A percentile compares a stretch with the other conserved stretches of the same genome.
phyloP scores from a whole-genome alignment of 345 rosid genomes.

The Arabidopsis suecica region DNA sequence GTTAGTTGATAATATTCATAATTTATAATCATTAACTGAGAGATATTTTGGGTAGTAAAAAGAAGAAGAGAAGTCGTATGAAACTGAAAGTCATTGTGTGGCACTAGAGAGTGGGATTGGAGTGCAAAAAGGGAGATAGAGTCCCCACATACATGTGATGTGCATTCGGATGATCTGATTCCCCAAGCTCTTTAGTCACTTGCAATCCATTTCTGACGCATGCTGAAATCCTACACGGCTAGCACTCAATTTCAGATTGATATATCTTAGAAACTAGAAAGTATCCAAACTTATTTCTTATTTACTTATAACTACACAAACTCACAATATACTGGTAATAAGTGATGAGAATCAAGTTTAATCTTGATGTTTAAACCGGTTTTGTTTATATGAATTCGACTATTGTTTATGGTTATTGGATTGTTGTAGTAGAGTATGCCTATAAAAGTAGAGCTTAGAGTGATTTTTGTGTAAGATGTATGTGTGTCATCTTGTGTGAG shows the following conservation, averaged over 20 bases:
- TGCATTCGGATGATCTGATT: constrained; percentile 20
- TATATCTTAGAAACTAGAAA: not conserved
- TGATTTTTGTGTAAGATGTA: not conserved
- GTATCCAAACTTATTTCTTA: not conserved
- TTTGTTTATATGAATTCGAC: not conserved
- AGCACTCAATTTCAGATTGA: constrained; percentile 2
- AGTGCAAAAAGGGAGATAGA: constrained; percentile 19
- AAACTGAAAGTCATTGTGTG: constrained; percentile 30
- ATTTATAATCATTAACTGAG: not conserved
- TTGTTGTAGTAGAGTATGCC: not conserved
- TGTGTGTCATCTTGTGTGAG: not conserved
- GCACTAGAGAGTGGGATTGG: constrained; percentile 33
- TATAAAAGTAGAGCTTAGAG: not conserved
- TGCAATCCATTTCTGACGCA: constrained; percentile 29
- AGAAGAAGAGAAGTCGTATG: constrained; percentile 15
- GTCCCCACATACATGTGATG: constrained; percentile 33
- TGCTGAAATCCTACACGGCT: not conserved
- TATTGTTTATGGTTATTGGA: not conserved
- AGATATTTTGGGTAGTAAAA: not conserved
- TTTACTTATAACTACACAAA: not conserved
- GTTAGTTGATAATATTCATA: not conserved
- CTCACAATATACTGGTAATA: not conserved
- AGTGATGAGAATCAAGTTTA: not conserved
- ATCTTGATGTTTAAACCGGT: not conserved
- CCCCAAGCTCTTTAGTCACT: constrained; percentile 6